These are phyloP conservation scores for Leishmania turanica DNA, from an alignment of 208 protist species.

Conservation along the genomic window DNA sequence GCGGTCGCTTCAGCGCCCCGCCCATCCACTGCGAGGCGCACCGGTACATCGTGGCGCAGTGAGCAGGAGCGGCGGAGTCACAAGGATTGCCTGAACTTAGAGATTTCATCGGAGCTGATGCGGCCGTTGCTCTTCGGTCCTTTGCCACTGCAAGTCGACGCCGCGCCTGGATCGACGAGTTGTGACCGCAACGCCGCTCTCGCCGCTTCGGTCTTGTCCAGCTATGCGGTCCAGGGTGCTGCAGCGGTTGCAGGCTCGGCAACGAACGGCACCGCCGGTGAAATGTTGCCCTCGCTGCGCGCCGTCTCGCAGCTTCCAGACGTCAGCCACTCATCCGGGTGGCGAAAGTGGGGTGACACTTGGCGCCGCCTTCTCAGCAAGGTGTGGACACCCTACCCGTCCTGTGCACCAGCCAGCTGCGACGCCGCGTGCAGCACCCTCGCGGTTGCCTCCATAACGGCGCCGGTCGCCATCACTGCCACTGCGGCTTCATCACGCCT, in stretches of 20 bases:
- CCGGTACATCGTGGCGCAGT: slow-evolving; percentile 10
- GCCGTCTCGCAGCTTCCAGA: too few relatives aligned
- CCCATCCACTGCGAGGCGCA: background rate
- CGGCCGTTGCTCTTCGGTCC: slow-evolving; percentile 29
- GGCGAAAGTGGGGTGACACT: background rate
- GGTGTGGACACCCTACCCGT: background rate
- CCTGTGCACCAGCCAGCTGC: background rate
- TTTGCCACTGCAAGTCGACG: slow-evolving; percentile 27
- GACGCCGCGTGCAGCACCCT: background rate
- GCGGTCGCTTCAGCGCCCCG: background rate
- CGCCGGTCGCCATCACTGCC: background rate
- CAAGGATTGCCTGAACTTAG: slow-evolving; percentile 19
- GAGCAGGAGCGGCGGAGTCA: background rate
- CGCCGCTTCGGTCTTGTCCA: background rate
- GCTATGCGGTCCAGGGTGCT: background rate
- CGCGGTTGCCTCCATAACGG: background rate
- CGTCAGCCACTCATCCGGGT: background rate
- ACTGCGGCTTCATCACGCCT: background rate
- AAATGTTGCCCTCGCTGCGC: background rate
- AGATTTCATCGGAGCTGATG: slow-evolving; percentile 29
- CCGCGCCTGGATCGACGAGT: slow-evolving; percentile 33
- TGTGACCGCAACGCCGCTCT: background rate
- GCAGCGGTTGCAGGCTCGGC: background rate
- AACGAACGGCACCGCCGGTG: background rate
- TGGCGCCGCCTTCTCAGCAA: background rate